These are phyloP conservation scores for Avicennia marina DNA, from an alignment of 257 asterid genomes.

Conservation along the genomic window DNA sequence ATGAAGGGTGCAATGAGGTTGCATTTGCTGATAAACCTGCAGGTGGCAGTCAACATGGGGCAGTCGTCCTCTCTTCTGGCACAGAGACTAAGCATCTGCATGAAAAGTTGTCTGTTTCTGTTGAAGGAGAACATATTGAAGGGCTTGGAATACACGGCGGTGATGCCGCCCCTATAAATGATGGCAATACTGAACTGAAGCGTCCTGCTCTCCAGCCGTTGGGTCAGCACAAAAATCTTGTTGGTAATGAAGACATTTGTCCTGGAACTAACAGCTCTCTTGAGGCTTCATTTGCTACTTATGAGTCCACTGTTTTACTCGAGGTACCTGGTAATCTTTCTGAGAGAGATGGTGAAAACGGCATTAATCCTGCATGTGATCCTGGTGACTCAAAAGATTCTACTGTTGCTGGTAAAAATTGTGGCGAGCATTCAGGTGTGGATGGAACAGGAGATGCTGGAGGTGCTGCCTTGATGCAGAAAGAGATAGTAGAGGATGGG, in stretches of 20 bases:
- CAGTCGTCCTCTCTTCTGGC: conserved; percentile 21
- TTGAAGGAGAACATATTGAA: conserved; percentile 27
- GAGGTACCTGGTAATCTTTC: conserved; percentile 16
- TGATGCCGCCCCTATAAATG: conserved; percentile 16
- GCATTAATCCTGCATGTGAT: conserved; percentile 20
- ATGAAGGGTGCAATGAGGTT: conserved; percentile 29
- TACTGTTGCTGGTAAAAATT: conserved; percentile 26
- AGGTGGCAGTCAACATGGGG: conserved; percentile 21
- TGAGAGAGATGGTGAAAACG: conserved; percentile 20
- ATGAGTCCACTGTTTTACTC: conserved; percentile 17
- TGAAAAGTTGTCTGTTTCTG: conserved; percentile 25
- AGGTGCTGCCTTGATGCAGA: conserved; percentile 19
- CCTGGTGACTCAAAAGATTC: no score
- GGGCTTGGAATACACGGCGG: conserved; percentile 17
- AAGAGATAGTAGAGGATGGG: conserved; percentile 30
- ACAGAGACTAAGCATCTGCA: conserved; percentile 26
- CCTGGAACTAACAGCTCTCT: conserved; percentile 26
- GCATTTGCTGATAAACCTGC: conserved; percentile 30
- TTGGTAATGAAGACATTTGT: conserved; percentile 24
- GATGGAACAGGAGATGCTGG: conserved; percentile 28
- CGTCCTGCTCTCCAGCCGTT: conserved; percentile 20
- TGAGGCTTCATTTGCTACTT: conserved; percentile 22
- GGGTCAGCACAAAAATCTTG: conserved; percentile 26
- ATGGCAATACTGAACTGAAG: conserved; percentile 23
- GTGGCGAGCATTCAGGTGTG: conserved; percentile 25